A percentile compares a stretch with the other conserved stretches of the same genome.
phyloP scores from a whole-genome alignment of 306 rosid genomes.

The Astragalus glycyphyllos region DNA sequence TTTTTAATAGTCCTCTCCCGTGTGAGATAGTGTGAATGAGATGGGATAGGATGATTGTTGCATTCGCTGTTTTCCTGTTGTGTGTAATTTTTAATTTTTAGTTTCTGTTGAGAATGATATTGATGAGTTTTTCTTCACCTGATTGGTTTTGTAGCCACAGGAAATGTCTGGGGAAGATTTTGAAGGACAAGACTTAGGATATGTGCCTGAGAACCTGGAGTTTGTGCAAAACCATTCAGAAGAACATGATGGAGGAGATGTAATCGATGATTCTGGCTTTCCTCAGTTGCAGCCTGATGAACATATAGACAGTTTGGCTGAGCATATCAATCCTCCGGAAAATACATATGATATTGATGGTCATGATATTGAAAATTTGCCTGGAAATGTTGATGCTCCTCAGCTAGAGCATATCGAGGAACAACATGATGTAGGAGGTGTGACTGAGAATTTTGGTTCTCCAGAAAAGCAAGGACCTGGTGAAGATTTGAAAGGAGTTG shows the following conservation, averaged over 20 bases:
- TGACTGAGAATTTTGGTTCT: slow-evolving; percentile 44
- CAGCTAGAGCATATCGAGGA: slow-evolving; percentile 48
- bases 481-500: slow-evolving; percentile 55
- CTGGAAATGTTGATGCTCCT: slow-evolving; percentile 40
- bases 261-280: slow-evolving; percentile 49
- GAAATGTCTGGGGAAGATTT: slow-evolving; percentile 54
- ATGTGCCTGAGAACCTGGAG: slow-evolving; percentile 55
- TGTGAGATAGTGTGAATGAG: background rate
- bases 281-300: slow-evolving; percentile 49
- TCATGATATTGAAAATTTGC: slow-evolving; percentile 41
- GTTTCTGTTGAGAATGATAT: slow-evolving; percentile 15
- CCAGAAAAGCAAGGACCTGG: slow-evolving; percentile 47
- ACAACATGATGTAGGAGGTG: slow-evolving; percentile 47
- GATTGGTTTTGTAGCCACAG: slow-evolving; percentile 21
- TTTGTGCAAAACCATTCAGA: slow-evolving; percentile 47
- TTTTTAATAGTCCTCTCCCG: background rate
- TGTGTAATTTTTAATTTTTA: background rate
- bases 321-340: slow-evolving; percentile 41
- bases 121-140: slow-evolving; percentile 32
- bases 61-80: background rate
- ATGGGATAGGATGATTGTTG: background rate
- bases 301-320: slow-evolving; percentile 42
- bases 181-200: slow-evolving; percentile 56
- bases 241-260: slow-evolving; percentile 51
- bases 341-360: slow-evolving; percentile 49